These are phyloP conservation scores for Eimeria tenella DNA, from an alignment of 169 alveolate species.

Conservation along the genomic window DNA sequence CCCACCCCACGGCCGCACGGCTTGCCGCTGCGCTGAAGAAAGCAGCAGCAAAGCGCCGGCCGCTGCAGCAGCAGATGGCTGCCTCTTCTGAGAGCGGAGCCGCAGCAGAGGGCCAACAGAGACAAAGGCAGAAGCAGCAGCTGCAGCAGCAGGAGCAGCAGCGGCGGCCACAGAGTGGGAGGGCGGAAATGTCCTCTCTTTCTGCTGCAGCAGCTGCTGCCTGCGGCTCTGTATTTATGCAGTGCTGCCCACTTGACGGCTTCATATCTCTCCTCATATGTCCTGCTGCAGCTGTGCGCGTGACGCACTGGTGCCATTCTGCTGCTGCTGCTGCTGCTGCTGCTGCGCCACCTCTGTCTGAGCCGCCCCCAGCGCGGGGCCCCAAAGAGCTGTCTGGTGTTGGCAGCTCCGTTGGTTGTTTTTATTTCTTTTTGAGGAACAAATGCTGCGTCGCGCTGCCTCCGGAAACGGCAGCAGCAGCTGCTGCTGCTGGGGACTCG, in stretches of 20 bases:
- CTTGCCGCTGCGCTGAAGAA: not conserved
- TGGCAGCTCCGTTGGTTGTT: not conserved
- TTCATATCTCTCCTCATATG: not conserved
- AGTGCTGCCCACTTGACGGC: not conserved
- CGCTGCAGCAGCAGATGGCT: not conserved
- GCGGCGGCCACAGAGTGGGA: not conserved
- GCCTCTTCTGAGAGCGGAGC: not conserved
- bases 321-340: not conserved
- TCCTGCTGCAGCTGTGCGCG: not conserved
- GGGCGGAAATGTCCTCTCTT: not conserved
- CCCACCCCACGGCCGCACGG: not conserved
- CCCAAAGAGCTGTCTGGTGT: not conserved
- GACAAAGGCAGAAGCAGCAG: not conserved
- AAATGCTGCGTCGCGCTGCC: constrained; percentile 11
- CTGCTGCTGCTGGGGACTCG: not conserved
- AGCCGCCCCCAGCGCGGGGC: not conserved
- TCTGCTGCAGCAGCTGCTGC: not conserved
- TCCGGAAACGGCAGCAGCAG: too few relatives aligned
- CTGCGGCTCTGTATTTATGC: not conserved
- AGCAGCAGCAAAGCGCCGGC: not conserved
- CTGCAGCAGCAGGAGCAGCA: not conserved
- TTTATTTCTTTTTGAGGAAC: not conserved
- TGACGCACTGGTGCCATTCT: not conserved
- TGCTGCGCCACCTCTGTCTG: not conserved
- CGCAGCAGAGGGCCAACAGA: not conserved